phyloP scores from a whole-genome alignment of 116 monocot genomes.

The Cymodocea nodosa region DNA sequence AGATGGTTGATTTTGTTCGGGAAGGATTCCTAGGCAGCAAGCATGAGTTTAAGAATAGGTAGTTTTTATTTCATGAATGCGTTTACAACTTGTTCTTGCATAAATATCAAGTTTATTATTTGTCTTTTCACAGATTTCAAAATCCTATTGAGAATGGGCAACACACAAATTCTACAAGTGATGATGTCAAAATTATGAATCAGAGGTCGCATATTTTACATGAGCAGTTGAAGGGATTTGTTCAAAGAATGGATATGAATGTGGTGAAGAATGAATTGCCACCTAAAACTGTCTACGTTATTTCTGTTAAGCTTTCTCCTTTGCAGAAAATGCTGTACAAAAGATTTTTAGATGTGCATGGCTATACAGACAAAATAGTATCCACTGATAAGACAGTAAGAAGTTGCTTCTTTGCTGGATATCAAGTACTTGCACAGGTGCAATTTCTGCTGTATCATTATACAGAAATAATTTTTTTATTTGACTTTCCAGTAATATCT shows the following conservation, averaged over 20 bases:
- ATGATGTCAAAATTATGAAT: conserved; percentile 97
- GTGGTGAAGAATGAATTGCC: conserved; percentile 95
- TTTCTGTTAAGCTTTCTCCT: conserved; percentile 87
- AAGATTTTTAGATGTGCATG: conserved; percentile 76
- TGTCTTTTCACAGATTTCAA: conserved; percentile 53
- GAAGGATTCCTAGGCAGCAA: conserved; percentile 93
- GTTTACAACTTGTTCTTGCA: background rate
- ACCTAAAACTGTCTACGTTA: conserved; percentile 86
- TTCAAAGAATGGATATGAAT: conserved; percentile 92
- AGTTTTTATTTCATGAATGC: background rate
- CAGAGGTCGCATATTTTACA: conserved; percentile 92
- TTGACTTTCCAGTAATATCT: background rate
- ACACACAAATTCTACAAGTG: conserved; percentile 80
- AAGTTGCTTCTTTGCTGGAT: conserved; percentile 72
- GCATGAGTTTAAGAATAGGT: conserved; percentile 91
- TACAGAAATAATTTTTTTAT: background rate
- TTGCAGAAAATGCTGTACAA: conserved; percentile 81
- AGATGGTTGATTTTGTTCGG: conserved; percentile 99
- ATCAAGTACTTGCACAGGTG: conserved; percentile 89
- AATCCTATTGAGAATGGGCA: conserved; percentile 99
- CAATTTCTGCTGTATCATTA: background rate
- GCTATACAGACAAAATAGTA: conserved; percentile 44
- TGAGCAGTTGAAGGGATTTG: conserved; percentile 92
- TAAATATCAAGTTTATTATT: background rate
- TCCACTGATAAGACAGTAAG: conserved; percentile 39